Conservation (phyloP, 2,329 filamentous ascomycete genomes). For the Penicillium freii region DNA sequence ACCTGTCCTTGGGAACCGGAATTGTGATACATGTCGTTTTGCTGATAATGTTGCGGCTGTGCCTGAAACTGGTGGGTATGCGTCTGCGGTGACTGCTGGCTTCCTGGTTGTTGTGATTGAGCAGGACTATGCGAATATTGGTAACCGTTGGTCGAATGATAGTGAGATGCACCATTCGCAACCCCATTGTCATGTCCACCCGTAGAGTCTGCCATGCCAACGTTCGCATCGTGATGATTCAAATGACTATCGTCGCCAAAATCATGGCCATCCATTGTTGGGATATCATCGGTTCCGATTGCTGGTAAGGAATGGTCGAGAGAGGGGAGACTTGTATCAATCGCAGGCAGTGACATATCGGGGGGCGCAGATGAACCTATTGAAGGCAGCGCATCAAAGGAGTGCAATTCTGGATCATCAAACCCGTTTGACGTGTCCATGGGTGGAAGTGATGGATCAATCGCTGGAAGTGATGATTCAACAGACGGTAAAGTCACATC, state of each 20-base stretch:
- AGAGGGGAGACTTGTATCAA: conserved; percentile 28
- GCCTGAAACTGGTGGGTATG: conserved; percentile 28
- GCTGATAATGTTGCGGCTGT: conserved; percentile 30
- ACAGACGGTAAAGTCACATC: conserved; percentile 16
- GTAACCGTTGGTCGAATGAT: conserved; percentile 46
- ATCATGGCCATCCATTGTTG: conserved; percentile 32
- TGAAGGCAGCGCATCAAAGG: conserved; percentile 25
- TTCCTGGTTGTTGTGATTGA: conserved; percentile 43
- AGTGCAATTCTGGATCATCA: conserved; percentile 26
- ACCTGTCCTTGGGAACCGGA: conserved; percentile 31
- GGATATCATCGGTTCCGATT: conserved; percentile 33
- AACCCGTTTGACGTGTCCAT: conserved; percentile 28
- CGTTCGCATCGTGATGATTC: conserved; percentile 17
- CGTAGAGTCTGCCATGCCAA: conserved; percentile 12
- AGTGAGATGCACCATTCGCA: conserved; percentile 41
- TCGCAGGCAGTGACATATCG: conserved; percentile 25
- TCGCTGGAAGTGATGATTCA: conserved; percentile 26
- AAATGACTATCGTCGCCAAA: conserved; percentile 21
- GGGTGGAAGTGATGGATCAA: conserved; percentile 22
- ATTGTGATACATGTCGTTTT: conserved; percentile 37
- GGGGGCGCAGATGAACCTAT: conserved; percentile 19
- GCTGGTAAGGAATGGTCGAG: conserved; percentile 31
- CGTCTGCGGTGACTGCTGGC: conserved; percentile 34
- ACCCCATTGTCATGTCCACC: conserved; percentile 25
- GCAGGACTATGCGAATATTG: conserved; percentile 22